phyloP scores from a whole-genome alignment of 2,329 filamentous ascomycete genomes.

The Laburnicola sp. region DNA sequence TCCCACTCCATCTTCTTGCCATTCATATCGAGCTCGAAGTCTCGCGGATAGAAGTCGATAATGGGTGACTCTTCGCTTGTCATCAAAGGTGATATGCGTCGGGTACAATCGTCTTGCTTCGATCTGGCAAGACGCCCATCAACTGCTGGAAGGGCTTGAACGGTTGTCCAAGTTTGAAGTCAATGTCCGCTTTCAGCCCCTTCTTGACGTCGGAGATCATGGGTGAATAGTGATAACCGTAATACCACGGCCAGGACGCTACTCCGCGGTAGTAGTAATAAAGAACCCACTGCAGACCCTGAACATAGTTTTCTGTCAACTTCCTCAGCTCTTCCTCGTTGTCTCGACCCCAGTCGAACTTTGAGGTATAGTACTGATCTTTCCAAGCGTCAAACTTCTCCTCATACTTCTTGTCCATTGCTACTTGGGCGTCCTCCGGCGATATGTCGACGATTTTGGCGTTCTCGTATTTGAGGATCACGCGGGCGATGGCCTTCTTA shows the following conservation, averaged over 20 bases:
- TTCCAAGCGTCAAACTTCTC: constrained; percentile 92
- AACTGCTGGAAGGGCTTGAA: constrained; percentile 95
- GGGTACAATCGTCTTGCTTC: constrained; percentile 96
- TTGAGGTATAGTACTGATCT: constrained; percentile 85
- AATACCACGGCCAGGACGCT: constrained; percentile 98
- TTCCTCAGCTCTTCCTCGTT: constrained; percentile 79
- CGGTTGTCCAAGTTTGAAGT: constrained; percentile 92
- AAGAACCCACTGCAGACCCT: constrained; percentile 96
- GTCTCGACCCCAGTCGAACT: constrained; percentile 86
- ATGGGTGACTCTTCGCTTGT: constrained; percentile 88
- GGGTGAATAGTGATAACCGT: constrained; percentile 93
- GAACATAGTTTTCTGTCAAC: constrained; percentile 93
- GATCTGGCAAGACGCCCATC: constrained; percentile 96
- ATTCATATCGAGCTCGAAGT: constrained; percentile 98
- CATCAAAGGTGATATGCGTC: constrained; percentile 87
- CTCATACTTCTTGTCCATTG: constrained; percentile 84
- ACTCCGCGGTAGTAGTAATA: constrained; percentile 98
- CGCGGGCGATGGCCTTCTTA: constrained; percentile 76
- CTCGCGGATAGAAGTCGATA: constrained; percentile 95
- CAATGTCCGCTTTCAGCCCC: constrained; percentile 81
- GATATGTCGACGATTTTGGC: constrained; percentile 81
- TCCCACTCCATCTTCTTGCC: constrained; percentile 99
- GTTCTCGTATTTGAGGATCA: constrained; percentile 88
- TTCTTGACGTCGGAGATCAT: constrained; percentile 95
- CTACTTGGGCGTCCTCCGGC: constrained; percentile 74